These are phyloP conservation scores for Boletus rubroflammeus DNA, from an alignment of 768 basidiomycete species.

Conservation along the genomic window DNA sequence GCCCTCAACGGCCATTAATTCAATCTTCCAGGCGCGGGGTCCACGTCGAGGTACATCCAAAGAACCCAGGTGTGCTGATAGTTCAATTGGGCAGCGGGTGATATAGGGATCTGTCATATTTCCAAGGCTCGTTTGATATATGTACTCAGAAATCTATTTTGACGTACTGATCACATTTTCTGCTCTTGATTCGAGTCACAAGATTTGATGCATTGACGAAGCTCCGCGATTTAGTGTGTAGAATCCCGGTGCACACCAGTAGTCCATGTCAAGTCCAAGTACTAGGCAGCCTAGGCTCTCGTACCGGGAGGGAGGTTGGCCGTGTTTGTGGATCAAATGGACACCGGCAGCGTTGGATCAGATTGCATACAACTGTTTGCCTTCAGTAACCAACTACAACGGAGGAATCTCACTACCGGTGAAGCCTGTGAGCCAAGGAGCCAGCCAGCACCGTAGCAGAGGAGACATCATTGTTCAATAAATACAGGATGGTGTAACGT, in stretches of 20 bases:
- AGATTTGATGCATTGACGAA: not conserved
- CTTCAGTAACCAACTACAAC: not conserved
- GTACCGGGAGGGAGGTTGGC: not conserved
- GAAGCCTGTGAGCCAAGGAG: not conserved
- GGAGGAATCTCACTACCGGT: not conserved
- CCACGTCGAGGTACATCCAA: slow-evolving; percentile 68
- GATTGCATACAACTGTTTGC: not conserved
- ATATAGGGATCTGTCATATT: not conserved
- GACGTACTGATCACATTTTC: not conserved
- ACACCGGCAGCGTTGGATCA: not conserved
- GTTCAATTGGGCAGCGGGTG: slow-evolving; percentile 40
- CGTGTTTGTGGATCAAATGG: not conserved
- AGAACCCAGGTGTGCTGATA: slow-evolving; percentile 80
- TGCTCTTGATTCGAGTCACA: not conserved
- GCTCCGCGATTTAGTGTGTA: not conserved
- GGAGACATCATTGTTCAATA: slow-evolving; percentile 5
- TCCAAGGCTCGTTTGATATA: not conserved
- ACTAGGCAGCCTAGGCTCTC: not conserved
- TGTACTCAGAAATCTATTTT: not conserved
- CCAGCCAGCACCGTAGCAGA: not conserved
- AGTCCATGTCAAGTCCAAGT: not conserved
- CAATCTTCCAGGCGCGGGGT: slow-evolving; percentile 56
- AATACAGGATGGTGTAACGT: slow-evolving; percentile 7
- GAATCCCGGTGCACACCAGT: not conserved
- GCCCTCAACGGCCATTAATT: not conserved